Base-by-base conservation (phyloP, 2,329 filamentous ascomycete species). In the Talaromyces marneffei region DNA sequence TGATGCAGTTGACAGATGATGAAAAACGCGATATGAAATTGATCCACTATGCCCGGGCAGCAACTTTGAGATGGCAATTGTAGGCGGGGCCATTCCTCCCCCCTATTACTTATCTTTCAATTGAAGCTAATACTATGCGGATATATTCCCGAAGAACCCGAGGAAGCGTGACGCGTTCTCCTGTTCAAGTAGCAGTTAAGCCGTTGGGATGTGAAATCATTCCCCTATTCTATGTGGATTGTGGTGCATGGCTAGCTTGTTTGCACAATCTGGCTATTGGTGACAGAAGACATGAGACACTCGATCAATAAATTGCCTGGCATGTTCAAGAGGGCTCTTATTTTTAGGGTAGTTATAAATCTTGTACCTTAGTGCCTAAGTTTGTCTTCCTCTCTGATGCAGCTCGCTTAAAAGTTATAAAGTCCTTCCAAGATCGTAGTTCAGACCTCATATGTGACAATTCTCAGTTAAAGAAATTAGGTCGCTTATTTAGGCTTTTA, bases 1-100 rank as follows among this genome's bases (percentile, higher is more conserved):
- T 60, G 44, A 53, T 68, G 40, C 40, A 56, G 35, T 55, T 68
- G 61, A 66, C 66, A 18, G 67, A 68, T 27, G 65, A 64, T 18
- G 67, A 70, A 62, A 64, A 65, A 46, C 42, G 60, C 12, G 62
- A 64, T 20, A 64, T 65, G 31, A 60, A 62, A 55, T 61, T 68
- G 62, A 56, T 69, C 54, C 46, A 58, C 25, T 63, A 61, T 57
- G 65, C 60, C 18, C 62, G 63, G 18, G 57, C 62, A 56, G 65
- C 61, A 54, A 63, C 52, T 50, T 33, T 67, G 62, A 63, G 62
- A 65, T 66, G 63, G 53, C 44, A 35, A 62, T 66, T 66, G 61
- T 66, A 63, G 52, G 62, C 33, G 52, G 40, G 44, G n/a, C n/a
- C 37, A 9, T 31, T 42, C 27, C 14, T 31, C 3, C 25, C 27